Evolutionary conservation across 164 flowering plant genomes (phyloP).

Genomic region (Dillenia suffruticosa): DNA sequence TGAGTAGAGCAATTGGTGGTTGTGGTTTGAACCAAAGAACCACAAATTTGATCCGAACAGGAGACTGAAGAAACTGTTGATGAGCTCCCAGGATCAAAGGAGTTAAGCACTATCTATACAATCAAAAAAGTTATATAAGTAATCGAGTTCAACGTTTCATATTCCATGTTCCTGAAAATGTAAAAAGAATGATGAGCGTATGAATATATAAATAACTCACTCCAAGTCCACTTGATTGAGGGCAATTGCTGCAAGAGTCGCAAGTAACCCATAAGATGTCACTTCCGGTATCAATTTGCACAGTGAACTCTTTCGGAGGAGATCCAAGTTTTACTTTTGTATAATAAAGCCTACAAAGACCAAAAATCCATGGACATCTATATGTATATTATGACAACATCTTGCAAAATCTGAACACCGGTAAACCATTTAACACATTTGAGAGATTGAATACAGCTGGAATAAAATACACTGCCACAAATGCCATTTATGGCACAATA

Average conservation of each 20-base stretch:
- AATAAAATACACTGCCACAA: background rate
- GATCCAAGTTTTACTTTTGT: constrained; percentile 73
- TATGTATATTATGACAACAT: background rate
- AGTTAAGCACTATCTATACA: constrained; percentile 60
- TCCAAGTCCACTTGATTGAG: constrained; percentile 67
- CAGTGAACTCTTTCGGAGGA: constrained; percentile 78
- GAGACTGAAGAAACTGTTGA: constrained; percentile 50
- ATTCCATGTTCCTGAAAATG: too few species aligned
- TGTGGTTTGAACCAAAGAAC: constrained; percentile 46
- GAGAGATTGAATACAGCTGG: background rate
- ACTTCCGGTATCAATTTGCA: constrained; percentile 98
- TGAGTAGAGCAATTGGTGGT: constrained; percentile 52
- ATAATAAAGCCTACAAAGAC: constrained; percentile 60
- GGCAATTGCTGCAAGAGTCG: constrained; percentile 74
- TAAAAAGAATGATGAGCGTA: background rate
- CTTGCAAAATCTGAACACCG: background rate
- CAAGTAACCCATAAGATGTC: constrained; percentile 93
- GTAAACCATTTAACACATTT: background rate
- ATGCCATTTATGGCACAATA: background rate
- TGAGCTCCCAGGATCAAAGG: constrained; percentile 65
- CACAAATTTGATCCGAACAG: constrained; percentile 66
- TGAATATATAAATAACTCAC: constrained; percentile 30
- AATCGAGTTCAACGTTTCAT: too few species aligned
- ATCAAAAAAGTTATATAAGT: background rate
- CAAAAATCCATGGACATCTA: background rate